These are phyloP conservation scores for Emmonsiellopsis sp. DNA, from an alignment of 2,329 filamentous ascomycete species.

Conservation along the genomic window DNA sequence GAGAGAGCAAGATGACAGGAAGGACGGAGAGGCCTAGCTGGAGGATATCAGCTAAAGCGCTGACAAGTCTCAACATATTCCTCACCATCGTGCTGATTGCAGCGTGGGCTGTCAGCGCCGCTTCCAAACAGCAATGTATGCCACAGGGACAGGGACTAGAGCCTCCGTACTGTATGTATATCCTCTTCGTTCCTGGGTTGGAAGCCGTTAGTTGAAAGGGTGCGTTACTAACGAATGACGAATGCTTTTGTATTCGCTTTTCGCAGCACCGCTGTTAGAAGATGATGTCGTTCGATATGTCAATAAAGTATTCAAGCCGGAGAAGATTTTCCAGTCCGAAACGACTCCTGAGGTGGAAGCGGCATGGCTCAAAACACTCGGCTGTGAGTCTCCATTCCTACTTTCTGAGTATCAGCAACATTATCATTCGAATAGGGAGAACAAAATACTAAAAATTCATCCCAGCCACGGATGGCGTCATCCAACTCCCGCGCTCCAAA, in stretches of 20 bases:
- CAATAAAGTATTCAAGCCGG: conserved; percentile 6
- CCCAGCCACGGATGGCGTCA: conserved; percentile 6
- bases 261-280: conserved; percentile 6
- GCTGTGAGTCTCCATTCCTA: conserved; percentile 3
- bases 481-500: conserved; percentile 4
- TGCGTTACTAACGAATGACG: neutral
- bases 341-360: conserved; percentile 7
- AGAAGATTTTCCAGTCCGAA: conserved; percentile 9
- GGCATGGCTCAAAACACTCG: conserved; percentile 7
- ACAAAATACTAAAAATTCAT: neutral
- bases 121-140: neutral
- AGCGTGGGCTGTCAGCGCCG: neutral
- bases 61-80: conserved; percentile 5
- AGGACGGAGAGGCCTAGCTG: neutral
- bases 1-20: neutral
- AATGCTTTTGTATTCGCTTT: neutral
- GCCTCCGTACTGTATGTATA: conserved; percentile 4
- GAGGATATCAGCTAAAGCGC: conserved; percentile 1
- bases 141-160: neutral
- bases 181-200: neutral
- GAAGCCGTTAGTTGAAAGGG: neutral
- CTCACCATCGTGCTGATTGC: conserved; percentile 1
- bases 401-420: neutral
- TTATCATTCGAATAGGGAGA: neutral
- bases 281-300: conserved; percentile 8